Conservation (phyloP, 179 eudicot genomes). For the Patellifolia procumbens region DNA sequence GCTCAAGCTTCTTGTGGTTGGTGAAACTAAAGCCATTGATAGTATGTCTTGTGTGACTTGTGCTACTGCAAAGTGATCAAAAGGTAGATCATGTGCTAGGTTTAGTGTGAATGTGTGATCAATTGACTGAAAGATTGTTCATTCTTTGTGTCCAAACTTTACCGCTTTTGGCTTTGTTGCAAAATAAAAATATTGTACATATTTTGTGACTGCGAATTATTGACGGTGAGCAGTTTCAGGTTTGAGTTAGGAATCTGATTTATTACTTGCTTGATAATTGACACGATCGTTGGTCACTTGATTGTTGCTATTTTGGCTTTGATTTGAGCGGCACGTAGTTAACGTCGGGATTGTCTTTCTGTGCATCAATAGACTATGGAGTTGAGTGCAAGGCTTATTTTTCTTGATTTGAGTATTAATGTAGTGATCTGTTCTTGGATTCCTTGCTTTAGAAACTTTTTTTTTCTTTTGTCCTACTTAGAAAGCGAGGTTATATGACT, state of each 20-base stretch:
- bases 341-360: background rate
- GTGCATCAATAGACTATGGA: background rate
- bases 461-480: background rate
- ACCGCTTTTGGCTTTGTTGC: too few species aligned
- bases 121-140: background rate
- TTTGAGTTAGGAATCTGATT: background rate
- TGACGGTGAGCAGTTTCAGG: background rate
- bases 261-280: background rate
- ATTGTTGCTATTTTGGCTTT: background rate
- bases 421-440: background rate
- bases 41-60: background rate
- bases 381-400: background rate
- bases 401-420: background rate
- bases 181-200: background rate
- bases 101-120: too few species aligned
- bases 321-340: background rate
- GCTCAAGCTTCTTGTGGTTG: background rate
- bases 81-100: background rate
- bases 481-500: background rate
- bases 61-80: background rate
- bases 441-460: background rate
- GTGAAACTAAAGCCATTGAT: background rate
- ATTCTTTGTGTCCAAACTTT: background rate
- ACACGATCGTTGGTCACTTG: background rate
- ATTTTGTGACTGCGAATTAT: background rate